Percentiles rank a stretch among this genome's conserved stretches.
These are phyloP conservation scores for Boeremia exigua DNA, from an alignment of 2,329 filamentous ascomycete species.

Conservation along the genomic window DNA sequence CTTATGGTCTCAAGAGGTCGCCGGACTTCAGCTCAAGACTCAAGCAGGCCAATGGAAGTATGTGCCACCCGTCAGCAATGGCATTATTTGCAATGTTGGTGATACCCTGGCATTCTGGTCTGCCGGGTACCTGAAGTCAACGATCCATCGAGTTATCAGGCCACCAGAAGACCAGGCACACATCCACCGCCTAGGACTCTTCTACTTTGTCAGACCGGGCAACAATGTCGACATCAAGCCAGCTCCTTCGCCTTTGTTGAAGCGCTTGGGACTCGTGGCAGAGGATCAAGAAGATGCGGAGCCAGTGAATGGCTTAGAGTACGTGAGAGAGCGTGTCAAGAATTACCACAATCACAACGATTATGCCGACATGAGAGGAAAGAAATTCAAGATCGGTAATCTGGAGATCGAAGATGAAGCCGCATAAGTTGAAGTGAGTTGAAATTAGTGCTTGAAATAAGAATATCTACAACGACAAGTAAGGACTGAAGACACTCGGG, in stretches of 20 bases:
- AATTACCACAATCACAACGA: conserved; percentile 50
- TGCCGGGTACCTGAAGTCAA: conserved; percentile 55
- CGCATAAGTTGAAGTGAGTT: background rate
- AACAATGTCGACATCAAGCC: conserved; percentile 48
- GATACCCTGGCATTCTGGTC: conserved; percentile 51
- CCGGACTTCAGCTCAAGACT: conserved; percentile 56
- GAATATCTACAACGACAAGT: background rate
- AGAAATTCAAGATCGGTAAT: conserved; percentile 50
- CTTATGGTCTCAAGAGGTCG: conserved; percentile 56
- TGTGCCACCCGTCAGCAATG: conserved; percentile 54
- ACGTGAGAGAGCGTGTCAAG: conserved; percentile 52
- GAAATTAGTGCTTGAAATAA: background rate
- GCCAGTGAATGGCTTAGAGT: conserved; percentile 49
- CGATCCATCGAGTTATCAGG: conserved; percentile 58
- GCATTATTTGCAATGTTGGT: conserved; percentile 59
- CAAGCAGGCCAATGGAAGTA: conserved; percentile 56
- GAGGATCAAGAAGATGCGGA: conserved; percentile 29
- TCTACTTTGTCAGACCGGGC: conserved; percentile 51
- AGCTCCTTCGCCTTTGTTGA: conserved; percentile 45
- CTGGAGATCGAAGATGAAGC: conserved; percentile 53
- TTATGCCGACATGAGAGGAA: conserved; percentile 50
- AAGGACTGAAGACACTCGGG: background rate
- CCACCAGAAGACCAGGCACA: conserved; percentile 52
- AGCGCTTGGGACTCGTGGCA: conserved; percentile 32
- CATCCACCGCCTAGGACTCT: conserved; percentile 47